Base-by-base conservation (phyloP, 1,284 basidiomycete species). In the Porogramme epimiltina region DNA sequence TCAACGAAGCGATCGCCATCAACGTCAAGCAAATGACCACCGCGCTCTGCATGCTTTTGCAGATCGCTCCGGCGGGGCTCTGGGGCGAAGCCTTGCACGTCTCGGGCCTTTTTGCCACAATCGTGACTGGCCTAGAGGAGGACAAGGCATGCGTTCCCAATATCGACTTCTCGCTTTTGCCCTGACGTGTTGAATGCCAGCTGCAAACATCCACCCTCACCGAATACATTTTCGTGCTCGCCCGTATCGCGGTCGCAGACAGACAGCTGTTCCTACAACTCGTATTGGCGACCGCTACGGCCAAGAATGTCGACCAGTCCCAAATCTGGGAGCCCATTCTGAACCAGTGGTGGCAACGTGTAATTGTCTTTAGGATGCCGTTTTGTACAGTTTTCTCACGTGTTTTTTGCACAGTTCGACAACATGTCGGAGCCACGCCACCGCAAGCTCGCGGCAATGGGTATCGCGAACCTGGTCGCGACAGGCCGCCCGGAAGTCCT, bases 331-430 rank as follows among this genome's bases (percentile, higher is more conserved):
- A 89, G 52, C 71, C 72, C 2, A 68, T 92, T 28, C 68, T 93
- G 47, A 85, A 91, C 61, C 85, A 88, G 55, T 92, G 89, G 86
- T 91, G 87, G 84, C 79, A 78, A 45, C 84, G 87, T 66, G 90
- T 88, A 64, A 60, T 8, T 31, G 73, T 70, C 24, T 15, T 3
- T 18, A 18, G n/a, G n/a, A n/a, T n/a, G n/a, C n/a, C n/a, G n/a
- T n/a, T n/a, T n/a, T n/a, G n/a, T n/a, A n/a, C n/a, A n/a, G n/a
- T n/a, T n/a, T n/a, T n/a, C n/a, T n/a, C n/a, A n/a, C n/a, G n/a
- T n/a, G n/a, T 3, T 18, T 3, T 16, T 13, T 16, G 48, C 22
- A 20, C 55, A 94, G 90, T 95, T 95, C 62, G 91, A 93, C 66
- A 86, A 84, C 66, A 91, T 91, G 82, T 85, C 81, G 47, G 91